These are phyloP conservation scores for Capsella rubella DNA, from an alignment of 441 rosid species.

Conservation along the genomic window DNA sequence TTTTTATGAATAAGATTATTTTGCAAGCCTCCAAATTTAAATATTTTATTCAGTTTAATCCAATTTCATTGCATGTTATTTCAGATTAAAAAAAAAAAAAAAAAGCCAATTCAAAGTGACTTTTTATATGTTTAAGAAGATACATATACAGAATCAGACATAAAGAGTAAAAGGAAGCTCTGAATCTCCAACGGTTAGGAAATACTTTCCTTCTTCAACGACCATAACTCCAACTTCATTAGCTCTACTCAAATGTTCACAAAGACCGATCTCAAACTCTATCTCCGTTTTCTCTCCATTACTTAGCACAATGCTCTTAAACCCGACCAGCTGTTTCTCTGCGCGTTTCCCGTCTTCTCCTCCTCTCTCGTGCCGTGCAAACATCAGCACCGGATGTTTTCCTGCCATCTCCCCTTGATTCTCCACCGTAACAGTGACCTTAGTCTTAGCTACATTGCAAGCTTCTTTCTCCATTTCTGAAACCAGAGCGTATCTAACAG, in stretches of 20 bases:
- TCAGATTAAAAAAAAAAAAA: neutral
- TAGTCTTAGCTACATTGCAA: conserved; percentile 55
- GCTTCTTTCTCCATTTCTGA: conserved; percentile 55
- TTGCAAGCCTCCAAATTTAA: too few relatives aligned
- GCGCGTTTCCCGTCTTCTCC: conserved; percentile 59
- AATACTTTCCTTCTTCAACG: conserved; percentile 67
- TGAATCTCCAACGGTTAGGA: conserved; percentile 72
- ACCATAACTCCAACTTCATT: conserved; percentile 71
- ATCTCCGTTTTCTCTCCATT: conserved; percentile 61
- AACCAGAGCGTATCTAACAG: conserved; percentile 42
- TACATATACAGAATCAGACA: conserved; percentile 40
- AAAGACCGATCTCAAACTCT: conserved; percentile 61
- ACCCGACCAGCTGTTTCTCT: conserved; percentile 67
- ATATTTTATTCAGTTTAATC: too few relatives aligned
- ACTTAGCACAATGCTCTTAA: conserved; percentile 63
- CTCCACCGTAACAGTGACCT: conserved; percentile 56
- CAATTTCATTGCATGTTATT: conserved; percentile 8
- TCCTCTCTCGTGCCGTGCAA: conserved; percentile 49
- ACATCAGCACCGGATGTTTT: conserved; percentile 81
- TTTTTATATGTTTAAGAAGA: neutral
- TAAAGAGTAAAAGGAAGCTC: conserved; percentile 57
- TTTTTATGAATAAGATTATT: too few relatives aligned
- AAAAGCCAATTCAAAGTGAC: conserved; percentile 5
- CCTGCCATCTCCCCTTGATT: conserved; percentile 73
- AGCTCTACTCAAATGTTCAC: conserved; percentile 74